phyloP scores from a whole-genome alignment of 2,329 filamentous ascomycete genomes.

The Daldinia eschscholtzii region DNA sequence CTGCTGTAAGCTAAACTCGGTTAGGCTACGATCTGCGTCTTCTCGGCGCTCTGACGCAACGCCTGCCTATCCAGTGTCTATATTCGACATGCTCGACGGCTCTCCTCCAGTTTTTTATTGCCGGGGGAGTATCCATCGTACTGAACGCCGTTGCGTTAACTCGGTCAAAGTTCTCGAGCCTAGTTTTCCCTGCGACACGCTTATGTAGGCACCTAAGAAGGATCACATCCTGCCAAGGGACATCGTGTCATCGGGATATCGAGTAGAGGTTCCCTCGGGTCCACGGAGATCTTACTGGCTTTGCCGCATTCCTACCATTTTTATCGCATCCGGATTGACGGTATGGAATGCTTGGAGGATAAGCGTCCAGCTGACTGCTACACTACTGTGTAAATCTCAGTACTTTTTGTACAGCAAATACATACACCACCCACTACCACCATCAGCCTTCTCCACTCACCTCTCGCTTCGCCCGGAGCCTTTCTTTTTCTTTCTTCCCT shows the following conservation, averaged over 20 bases:
- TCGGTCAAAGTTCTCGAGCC: constrained; percentile 16
- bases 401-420: constrained; percentile 20
- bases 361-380: constrained; percentile 44
- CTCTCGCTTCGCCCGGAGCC: constrained; percentile 30
- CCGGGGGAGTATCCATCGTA: constrained; percentile 24
- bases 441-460: constrained; percentile 37
- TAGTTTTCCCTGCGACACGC: constrained; percentile 15
- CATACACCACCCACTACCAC: constrained; percentile 28
- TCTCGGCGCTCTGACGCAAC: constrained; percentile 42
- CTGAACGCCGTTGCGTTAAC: constrained; percentile 21
- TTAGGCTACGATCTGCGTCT: constrained; percentile 39
- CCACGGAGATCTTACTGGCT: constrained; percentile 35
- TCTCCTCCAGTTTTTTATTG: constrained; percentile 32
- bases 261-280: constrained; percentile 30
- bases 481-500: constrained; percentile 30
- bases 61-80: constrained; percentile 37
- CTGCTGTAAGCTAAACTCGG: constrained; percentile 27
- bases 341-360: constrained; percentile 17
- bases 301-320: constrained; percentile 40
- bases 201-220: constrained; percentile 19
- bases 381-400: constrained; percentile 15
- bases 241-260: constrained; percentile 33
- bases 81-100: constrained; percentile 30
- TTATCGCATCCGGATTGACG: constrained; percentile 30
- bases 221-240: constrained; percentile 22